Evolutionary conservation across 2,329 filamentous ascomycete genomes (phyloP).

Genomic region (Gnomoniopsis smithogilvyi): DNA sequence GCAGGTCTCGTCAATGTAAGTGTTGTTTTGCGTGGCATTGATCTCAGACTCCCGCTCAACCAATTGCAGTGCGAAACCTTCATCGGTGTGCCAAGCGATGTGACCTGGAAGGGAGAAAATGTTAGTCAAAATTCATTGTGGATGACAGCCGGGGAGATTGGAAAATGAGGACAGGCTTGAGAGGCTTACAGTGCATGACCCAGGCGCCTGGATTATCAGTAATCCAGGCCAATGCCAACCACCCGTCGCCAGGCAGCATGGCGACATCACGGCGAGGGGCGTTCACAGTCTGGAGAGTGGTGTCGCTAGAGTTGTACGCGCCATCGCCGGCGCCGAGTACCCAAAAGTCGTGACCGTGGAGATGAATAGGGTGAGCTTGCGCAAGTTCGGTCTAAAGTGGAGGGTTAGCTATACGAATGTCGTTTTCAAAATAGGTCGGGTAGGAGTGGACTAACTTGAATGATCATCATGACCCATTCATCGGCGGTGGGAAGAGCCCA

Average conservation of each 20-base stretch:
- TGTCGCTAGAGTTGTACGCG: neutral
- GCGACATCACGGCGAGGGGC: constrained; percentile 1
- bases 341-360: constrained; percentile 11
- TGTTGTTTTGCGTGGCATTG: constrained; percentile 18
- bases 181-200: neutral
- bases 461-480: constrained; percentile 1
- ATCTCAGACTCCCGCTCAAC: neutral
- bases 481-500: neutral
- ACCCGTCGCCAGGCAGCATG: neutral
- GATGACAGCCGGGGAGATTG: neutral
- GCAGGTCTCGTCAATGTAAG: constrained; percentile 27
- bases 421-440: too few species aligned
- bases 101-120: neutral
- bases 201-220: constrained; percentile 4
- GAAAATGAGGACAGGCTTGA: neutral
- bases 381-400: neutral
- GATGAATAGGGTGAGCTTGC: constrained; percentile 6
- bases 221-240: constrained; percentile 1
- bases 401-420: too few species aligned
- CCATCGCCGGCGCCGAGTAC: constrained; percentile 1
- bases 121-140: neutral
- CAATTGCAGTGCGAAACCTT: neutral
- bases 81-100: neutral
- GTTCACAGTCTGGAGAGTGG: neutral
- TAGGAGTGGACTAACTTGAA: neutral